Evolutionary conservation across 1,284 basidiomycete species (phyloP), one percentile per base, ranked within the genome.

Genomic region (Anthracocystis setariae): DNA sequence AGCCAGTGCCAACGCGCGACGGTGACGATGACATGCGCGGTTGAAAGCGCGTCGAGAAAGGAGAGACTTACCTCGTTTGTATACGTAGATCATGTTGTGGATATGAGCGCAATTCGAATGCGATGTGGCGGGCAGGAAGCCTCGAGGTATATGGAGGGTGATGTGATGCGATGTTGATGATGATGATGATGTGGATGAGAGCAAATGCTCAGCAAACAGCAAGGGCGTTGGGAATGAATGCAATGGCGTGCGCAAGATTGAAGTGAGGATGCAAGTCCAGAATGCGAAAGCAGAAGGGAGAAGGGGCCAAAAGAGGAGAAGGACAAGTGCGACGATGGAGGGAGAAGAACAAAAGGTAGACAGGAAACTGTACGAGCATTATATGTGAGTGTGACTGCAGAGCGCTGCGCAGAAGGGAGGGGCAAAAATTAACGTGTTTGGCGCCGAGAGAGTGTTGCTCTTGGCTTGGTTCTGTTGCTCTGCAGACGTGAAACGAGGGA

Each of bases 31-130:
- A 27, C 24, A 24, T 47, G 35, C 45, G 57, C 23, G 49, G 9
- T 59, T 23, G 27, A 25, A 9, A 9, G 21, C 18, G n/a, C 10
- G 37, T 27, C 32, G 46, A 8, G 32, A 20, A 21, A 25, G 24
- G 35, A 13, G 20, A 15, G 1, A 76, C 79, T 61, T 35, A 80
- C 79, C 79, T 72, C 79, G 63, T 64, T 81, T 81, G 78, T 81
- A 81, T 43, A 81, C 79, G 73, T 74, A 81, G 64, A 79, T 81
- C 78, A 81, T 80, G 12, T 45, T 67, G 55, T 37, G 51, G 8
- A 1, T 52, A 35, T 47, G 46, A 43, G 45, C 49, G 58, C 49
- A 32, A 51, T 40, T 35, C 23, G 12, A 40, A 38, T 43, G 59
- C 49, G 49, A 27, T 23, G 39, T 52, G 46, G 39, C 52, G 54